Conservation (phyloP, 495 filamentous ascomycete species). For the Neurospora sp. region DNA sequence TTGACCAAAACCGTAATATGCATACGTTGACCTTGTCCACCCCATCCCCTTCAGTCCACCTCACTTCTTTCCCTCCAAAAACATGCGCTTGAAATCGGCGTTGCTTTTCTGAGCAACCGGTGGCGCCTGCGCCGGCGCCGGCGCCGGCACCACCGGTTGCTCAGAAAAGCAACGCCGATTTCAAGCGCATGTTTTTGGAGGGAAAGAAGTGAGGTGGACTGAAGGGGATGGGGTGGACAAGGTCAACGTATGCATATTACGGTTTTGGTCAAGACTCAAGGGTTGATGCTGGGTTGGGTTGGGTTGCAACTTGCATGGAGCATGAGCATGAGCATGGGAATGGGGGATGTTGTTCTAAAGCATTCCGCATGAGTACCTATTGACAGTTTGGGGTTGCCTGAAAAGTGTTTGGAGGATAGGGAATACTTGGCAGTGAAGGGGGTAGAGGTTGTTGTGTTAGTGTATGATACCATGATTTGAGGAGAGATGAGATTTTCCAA, state of each 20-base stretch:
- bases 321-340: background rate
- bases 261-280: background rate
- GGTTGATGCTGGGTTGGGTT: background rate
- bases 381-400: background rate
- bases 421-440: background rate
- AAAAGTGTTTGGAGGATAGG: background rate
- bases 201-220: background rate
- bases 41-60: too few species aligned
- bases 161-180: conserved; percentile 77
- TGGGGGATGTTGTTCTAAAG: background rate
- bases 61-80: too few species aligned
- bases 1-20: too few species aligned
- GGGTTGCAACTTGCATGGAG: background rate
- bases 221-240: background rate
- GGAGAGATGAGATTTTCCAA: background rate
- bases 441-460: background rate
- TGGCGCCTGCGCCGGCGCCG: too few species aligned
- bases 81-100: too few species aligned
- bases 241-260: background rate
- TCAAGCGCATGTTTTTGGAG: conserved; percentile 62
- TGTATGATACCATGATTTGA: background rate
- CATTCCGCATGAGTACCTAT: background rate
- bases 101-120: too few species aligned
- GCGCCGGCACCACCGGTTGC: conserved; percentile 17
- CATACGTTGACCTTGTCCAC: too few species aligned